Conservation (phyloP, 495 filamentous ascomycete species). For the Penicillium salamii region DNA sequence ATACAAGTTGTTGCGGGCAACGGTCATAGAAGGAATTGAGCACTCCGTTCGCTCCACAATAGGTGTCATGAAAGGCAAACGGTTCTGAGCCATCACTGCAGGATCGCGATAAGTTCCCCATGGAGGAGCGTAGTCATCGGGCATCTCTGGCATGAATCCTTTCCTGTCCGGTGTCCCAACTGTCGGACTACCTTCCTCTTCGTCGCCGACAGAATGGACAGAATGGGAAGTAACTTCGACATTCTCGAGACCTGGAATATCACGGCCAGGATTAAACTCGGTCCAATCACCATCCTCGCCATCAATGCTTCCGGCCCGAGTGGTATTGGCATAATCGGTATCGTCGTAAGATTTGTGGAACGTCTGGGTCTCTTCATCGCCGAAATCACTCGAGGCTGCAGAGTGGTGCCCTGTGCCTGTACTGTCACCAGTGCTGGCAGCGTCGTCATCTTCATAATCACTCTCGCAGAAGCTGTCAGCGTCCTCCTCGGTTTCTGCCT, state of each 20-base stretch:
- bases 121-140: constrained; percentile 78
- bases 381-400: constrained; percentile 60
- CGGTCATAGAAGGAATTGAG: constrained; percentile 65
- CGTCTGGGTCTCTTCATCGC: constrained; percentile 55
- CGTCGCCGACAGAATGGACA: constrained; percentile 25
- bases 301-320: constrained; percentile 53
- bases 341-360: constrained; percentile 42
- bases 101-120: constrained; percentile 74
- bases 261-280: constrained; percentile 72
- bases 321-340: constrained; percentile 46
- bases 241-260: constrained; percentile 54
- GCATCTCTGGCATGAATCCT: constrained; percentile 65
- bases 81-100: constrained; percentile 72
- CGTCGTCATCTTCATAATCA: constrained; percentile 69
- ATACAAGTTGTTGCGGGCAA: constrained; percentile 52
- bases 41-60: constrained; percentile 94
- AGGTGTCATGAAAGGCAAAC: constrained; percentile 96
- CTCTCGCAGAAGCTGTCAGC: constrained; percentile 48
- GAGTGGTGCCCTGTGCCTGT: constrained; percentile 71
- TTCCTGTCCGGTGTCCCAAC: constrained; percentile 36
- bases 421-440: constrained; percentile 78
- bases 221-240: constrained; percentile 27
- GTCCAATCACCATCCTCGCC: constrained; percentile 69
- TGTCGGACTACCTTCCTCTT: constrained; percentile 14
- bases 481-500: constrained; percentile 45